Base-by-base conservation (phyloP, 164 flowering plant species). In the Vitis riparia region DNA sequence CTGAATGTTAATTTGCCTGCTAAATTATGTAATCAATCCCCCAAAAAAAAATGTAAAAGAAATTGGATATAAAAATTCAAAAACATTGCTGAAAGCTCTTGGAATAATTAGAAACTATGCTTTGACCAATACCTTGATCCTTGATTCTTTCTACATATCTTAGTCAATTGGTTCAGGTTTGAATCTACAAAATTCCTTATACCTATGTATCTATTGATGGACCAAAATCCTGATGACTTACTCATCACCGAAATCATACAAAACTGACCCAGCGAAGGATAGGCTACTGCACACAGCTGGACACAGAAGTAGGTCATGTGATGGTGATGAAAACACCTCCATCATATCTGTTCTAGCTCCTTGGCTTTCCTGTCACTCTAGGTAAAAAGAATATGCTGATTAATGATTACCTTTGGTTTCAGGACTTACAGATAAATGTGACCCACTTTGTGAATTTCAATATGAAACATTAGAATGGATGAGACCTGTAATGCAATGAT, bases 291-390 rank as follows among this genome's bases (percentile, higher is more conserved):
- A 27, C 79, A 80, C 14, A 76, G 71, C 65, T 82, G 85, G 83
- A 82, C 85, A 12, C 81, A 77, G 64, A 82, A 82, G 58, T 79
- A 79, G 69, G 85, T 83, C 49, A 82, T 82, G 85, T 74, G 79
- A 57, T 81, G 71, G 70, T 17, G 56, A 53, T 15, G 49, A 2
- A 7, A 5, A 11, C 11, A 1, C 12, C 27, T 1, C 16, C 13
- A 4, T 9, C 23, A 23, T 1, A 11, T 14, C 11, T 10, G 9
- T 9, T 6, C 13, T 62, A 16, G 51, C n/a, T 67, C 30, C 52
- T 32, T 56, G n/a, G 13, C 19, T 58, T 23, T 58, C 27, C 27
- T 23, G 27, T 23, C 27, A 23, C 27, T 23, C 51, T 48, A 68
- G 47, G 52, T 37, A 50, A 72, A 66, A 23, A 23, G 1, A 23